Evolutionary conservation across 1,284 basidiomycete species (phyloP).

Genomic region (Cutaneotrichosporon cyanovorans): DNA sequence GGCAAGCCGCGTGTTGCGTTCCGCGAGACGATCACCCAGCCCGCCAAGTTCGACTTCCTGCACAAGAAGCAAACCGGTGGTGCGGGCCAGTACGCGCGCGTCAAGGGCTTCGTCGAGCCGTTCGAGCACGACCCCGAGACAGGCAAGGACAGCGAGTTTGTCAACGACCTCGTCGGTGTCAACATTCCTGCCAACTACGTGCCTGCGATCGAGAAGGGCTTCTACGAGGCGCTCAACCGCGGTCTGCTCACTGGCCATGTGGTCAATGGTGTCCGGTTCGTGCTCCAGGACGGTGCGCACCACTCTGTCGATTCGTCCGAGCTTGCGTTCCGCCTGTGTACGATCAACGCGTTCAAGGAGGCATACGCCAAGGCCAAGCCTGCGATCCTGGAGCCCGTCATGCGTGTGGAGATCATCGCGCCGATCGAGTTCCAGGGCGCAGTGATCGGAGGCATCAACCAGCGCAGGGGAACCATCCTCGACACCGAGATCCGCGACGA

Average conservation of each 20-base stretch:
- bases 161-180: constrained; percentile 83
- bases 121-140: constrained; percentile 73
- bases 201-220: constrained; percentile 95
- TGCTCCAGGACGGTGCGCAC: constrained; percentile 84
- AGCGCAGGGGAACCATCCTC: constrained; percentile 86
- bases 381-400: constrained; percentile 90
- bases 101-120: constrained; percentile 86
- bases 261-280: constrained; percentile 77
- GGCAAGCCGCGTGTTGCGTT: constrained; percentile 97
- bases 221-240: constrained; percentile 88
- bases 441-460: constrained; percentile 92
- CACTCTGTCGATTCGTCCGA: constrained; percentile 98
- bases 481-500: constrained; percentile 96
- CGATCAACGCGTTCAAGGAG: constrained; percentile 89
- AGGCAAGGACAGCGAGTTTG: constrained; percentile 80
- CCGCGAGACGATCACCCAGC: constrained; percentile 83
- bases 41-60: constrained; percentile 78
- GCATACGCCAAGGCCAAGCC: constrained; percentile 70
- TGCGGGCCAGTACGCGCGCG: constrained; percentile 91
- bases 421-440: constrained; percentile 95
- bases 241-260: constrained; percentile 83
- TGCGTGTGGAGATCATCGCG: constrained; percentile 96
- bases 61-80: constrained; percentile 99
- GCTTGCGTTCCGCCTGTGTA: constrained; percentile 84
- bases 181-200: constrained; percentile 88